Conservation (phyloP, 768 basidiomycete genomes). For the Boletus fagicola region DNA sequence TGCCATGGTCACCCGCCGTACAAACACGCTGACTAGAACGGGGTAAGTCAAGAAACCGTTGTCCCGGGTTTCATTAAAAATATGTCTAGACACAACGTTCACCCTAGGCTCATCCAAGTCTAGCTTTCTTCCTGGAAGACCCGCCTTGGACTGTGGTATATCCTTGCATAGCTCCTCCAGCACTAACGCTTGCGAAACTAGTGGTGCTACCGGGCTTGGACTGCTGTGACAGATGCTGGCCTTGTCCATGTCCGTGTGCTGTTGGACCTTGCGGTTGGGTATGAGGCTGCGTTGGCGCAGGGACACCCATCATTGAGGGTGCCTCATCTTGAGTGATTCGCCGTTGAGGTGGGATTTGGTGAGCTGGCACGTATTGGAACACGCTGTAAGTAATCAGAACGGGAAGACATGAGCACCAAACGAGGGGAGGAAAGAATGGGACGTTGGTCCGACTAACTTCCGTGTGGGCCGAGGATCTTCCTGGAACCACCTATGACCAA, state of each 20-base stretch:
- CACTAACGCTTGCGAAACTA: conserved; percentile 64
- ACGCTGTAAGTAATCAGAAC: conserved; percentile 46
- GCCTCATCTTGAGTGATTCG: conserved; percentile 93
- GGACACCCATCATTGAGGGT: conserved; percentile 76
- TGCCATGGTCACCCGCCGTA: too few species aligned
- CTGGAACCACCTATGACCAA: conserved; percentile 88
- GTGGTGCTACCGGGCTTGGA: conserved; percentile 57
- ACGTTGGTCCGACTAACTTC: conserved; percentile 57
- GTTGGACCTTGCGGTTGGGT: conserved; percentile 44
- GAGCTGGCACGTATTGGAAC: conserved; percentile 60
- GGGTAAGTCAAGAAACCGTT: background rate
- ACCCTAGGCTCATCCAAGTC: conserved; percentile 41
- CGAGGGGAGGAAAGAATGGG: background rate
- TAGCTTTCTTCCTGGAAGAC: conserved; percentile 57
- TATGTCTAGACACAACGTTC: background rate
- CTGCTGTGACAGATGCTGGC: conserved; percentile 35
- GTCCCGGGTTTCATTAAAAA: too few species aligned
- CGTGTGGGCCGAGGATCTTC: conserved; percentile 84
- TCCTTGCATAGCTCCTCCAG: conserved; percentile 39
- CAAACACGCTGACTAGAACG: too few species aligned
- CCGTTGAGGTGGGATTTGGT: conserved; percentile 79
- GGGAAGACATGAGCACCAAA: conserved; percentile 6
- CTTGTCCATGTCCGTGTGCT: conserved; percentile 48
- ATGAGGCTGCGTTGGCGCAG: conserved; percentile 44
- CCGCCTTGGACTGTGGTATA: conserved; percentile 35